Conservation (phyloP, 2,329 filamentous ascomycete genomes). For the Zasmidium cellare region DNA sequence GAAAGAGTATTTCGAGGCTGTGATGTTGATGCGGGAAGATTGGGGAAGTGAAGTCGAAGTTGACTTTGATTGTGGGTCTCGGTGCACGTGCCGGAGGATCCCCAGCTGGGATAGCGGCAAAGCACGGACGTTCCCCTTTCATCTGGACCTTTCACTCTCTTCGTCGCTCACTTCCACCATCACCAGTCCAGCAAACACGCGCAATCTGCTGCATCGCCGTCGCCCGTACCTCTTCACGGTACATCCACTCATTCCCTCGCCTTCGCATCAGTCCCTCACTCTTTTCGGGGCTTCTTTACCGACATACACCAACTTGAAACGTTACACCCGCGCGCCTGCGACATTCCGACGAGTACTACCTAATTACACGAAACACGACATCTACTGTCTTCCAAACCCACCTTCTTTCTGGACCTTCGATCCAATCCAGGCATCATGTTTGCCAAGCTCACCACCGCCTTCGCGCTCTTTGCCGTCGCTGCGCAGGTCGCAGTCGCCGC, state of each 20-base stretch:
- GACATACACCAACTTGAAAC: neutral
- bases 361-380: neutral
- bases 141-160: neutral
- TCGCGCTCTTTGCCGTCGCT: slow-evolving; percentile 48
- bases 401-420: neutral
- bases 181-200: neutral
- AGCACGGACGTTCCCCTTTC: neutral
- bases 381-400: neutral
- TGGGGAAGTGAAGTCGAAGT: too few species aligned
- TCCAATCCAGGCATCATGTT: slow-evolving; percentile 41
- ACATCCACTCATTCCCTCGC: slow-evolving; percentile 5
- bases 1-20: too few species aligned
- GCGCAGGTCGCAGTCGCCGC: slow-evolving; percentile 44
- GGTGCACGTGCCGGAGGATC: too few species aligned
- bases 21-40: too few species aligned
- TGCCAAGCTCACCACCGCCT: slow-evolving; percentile 44
- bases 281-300: slow-evolving; percentile 1
- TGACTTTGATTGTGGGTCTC: too few species aligned
- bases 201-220: neutral
- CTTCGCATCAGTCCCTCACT: slow-evolving; percentile 2
- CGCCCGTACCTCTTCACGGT: slow-evolving; percentile 2
- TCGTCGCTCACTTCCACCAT: neutral
- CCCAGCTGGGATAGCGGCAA: neutral
- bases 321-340: slow-evolving; percentile 1
- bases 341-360: slow-evolving; percentile 5